Conservation (phyloP, 306 rosid species). For the Sicyos baderoa region DNA sequence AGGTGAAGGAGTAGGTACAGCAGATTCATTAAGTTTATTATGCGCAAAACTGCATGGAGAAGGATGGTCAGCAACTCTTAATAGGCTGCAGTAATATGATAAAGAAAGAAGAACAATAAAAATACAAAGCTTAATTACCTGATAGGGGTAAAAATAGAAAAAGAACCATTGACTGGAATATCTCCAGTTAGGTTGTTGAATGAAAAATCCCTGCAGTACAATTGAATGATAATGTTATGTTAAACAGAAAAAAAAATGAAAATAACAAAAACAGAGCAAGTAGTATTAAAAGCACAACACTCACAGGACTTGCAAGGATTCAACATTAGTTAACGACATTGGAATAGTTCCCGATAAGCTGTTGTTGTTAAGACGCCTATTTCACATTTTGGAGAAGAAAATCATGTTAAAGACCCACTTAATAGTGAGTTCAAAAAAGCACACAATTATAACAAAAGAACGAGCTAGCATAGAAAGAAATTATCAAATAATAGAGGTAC, state of each 20-base stretch:
- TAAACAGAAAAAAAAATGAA: neutral
- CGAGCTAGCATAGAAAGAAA: neutral
- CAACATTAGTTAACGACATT: conserved; percentile 34
- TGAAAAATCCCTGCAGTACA: conserved; percentile 75
- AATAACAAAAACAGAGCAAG: neutral
- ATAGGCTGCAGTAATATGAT: neutral
- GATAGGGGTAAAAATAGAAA: conserved; percentile 76
- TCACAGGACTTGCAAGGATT: conserved; percentile 85
- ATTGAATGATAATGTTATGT: conserved; percentile 24
- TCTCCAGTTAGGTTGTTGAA: conserved; percentile 51
- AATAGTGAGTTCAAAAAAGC: neutral
- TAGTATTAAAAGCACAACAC: conserved; percentile 30
- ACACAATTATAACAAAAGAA: conserved; percentile 2
- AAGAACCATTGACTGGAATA: conserved; percentile 69
- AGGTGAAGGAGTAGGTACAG: conserved; percentile 29
- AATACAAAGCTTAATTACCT: conserved; percentile 38
- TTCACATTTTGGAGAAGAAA: conserved; percentile 12
- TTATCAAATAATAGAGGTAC: neutral
- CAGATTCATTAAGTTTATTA: conserved; percentile 25
- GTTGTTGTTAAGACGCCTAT: conserved; percentile 97
- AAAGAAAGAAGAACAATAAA: neutral
- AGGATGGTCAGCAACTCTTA: conserved; percentile 6
- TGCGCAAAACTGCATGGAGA: conserved; percentile 49
- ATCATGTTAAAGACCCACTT: conserved; percentile 5
- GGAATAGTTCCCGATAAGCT: conserved; percentile 66